Evolutionary conservation across 345 rosid species (phyloP).

Genomic region (Camelina sativa): DNA sequence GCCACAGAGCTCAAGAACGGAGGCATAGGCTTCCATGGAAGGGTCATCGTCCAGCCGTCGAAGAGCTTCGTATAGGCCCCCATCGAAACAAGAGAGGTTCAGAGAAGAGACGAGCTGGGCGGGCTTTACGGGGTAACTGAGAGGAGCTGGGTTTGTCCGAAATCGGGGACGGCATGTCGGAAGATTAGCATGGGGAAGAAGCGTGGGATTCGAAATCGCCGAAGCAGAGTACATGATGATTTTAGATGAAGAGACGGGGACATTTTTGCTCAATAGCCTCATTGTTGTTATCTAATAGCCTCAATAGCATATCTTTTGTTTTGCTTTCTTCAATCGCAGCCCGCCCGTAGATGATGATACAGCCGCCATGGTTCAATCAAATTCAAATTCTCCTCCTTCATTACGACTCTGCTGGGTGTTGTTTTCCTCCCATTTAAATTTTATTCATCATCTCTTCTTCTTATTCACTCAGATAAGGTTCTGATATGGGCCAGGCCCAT

Average conservation of each 20-base stretch:
- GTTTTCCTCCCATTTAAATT: too few species aligned
- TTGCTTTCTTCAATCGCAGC: too few species aligned
- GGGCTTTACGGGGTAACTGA: slow-evolving; percentile 20
- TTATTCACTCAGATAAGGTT: background rate
- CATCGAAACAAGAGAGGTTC: slow-evolving; percentile 41
- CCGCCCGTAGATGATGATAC: too few species aligned
- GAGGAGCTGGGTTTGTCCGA: slow-evolving; percentile 34
- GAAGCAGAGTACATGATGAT: slow-evolving; percentile 29
- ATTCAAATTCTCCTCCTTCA: too few species aligned
- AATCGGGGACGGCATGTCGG: slow-evolving; percentile 27
- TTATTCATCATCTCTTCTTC: too few species aligned
- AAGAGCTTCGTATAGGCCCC: slow-evolving; percentile 52
- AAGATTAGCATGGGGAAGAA: slow-evolving; percentile 27
- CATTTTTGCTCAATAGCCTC: background rate
- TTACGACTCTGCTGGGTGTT: too few species aligned
- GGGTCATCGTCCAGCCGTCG: slow-evolving; percentile 32
- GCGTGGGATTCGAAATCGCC: slow-evolving; percentile 35
- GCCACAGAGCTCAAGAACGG: slow-evolving; percentile 60
- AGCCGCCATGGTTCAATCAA: too few species aligned
- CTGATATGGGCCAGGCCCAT: slow-evolving; percentile 29
- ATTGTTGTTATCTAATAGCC: too few species aligned
- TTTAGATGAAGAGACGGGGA: background rate
- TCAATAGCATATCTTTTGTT: too few species aligned
- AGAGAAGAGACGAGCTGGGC: slow-evolving; percentile 32
- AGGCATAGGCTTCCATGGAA: slow-evolving; percentile 50